Conservation (phyloP, 257 asterid genomes). For the Gentiana straminea region DNA sequence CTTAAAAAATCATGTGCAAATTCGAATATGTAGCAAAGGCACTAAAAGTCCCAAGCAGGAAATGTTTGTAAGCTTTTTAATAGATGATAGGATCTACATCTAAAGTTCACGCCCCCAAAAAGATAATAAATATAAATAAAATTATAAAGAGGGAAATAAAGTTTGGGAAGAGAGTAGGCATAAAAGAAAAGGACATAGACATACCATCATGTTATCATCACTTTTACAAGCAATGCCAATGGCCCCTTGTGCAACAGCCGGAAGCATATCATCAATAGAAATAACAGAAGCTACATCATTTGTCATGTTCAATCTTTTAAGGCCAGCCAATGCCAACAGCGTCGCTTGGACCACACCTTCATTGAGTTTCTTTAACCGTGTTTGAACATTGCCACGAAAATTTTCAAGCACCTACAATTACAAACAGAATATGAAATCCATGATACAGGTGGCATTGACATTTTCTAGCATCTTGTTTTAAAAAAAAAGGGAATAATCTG, state of each 20-base stretch:
- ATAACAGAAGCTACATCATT: conserved; percentile 62
- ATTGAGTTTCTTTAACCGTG: conserved; percentile 68
- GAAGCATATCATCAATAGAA: conserved; percentile 93
- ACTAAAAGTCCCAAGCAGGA: no score
- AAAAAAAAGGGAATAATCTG: not conserved
- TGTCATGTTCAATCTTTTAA: conserved; percentile 80
- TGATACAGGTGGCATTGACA: not conserved
- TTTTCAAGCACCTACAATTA: conserved; percentile 71
- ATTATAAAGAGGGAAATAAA: no score
- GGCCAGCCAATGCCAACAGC: conserved; percentile 81
- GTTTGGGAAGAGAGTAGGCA: no score
- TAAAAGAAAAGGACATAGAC: no score
- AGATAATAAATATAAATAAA: no score
- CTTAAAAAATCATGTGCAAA: no score
- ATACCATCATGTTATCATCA: conserved; percentile 80
- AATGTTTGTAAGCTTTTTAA: no score
- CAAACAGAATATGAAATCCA: not conserved
- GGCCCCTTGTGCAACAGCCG: conserved; percentile 99
- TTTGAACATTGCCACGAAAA: conserved; percentile 93
- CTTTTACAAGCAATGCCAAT: conserved; percentile 87
- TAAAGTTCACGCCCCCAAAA: no score
- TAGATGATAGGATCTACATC: no score
- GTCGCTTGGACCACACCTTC: conserved; percentile 98
- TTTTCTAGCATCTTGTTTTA: not conserved
- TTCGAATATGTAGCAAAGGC: no score